These are phyloP conservation scores for Botrytis pseudocinerea DNA, from an alignment of 2,329 filamentous ascomycete genomes.

Conservation along the genomic window DNA sequence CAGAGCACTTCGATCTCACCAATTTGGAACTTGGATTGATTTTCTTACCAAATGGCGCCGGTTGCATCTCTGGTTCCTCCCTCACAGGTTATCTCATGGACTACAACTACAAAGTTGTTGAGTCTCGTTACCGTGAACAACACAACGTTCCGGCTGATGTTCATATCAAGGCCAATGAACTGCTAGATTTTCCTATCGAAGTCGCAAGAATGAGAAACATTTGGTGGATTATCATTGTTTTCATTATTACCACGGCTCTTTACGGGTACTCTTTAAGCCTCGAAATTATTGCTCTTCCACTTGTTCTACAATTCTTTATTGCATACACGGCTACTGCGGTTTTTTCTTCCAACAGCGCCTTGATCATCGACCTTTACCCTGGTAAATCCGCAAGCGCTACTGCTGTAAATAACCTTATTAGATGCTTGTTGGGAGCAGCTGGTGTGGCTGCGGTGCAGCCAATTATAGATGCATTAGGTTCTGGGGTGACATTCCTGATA, in stretches of 20 bases:
- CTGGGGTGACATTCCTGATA: conserved; percentile 16
- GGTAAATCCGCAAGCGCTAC: conserved; percentile 22
- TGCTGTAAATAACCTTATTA: conserved; percentile 26
- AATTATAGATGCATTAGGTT: conserved; percentile 16
- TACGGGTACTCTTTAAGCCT: conserved; percentile 26
- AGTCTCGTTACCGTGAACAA: conserved; percentile 28
- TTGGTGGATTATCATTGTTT: conserved; percentile 44
- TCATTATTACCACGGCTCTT: conserved; percentile 44
- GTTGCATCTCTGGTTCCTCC: conserved; percentile 42
- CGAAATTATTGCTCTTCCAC: conserved; percentile 21
- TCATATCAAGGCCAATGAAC: conserved; percentile 35
- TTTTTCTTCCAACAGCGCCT: conserved; percentile 24
- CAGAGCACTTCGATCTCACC: conserved; percentile 44
- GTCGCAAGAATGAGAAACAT: conserved; percentile 40
- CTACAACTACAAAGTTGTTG: conserved; percentile 42
- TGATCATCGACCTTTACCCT: conserved; percentile 29
- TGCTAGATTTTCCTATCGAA: conserved; percentile 47
- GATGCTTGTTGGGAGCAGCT: conserved; percentile 25
- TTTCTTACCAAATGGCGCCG: conserved; percentile 19
- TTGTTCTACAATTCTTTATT: conserved; percentile 31
- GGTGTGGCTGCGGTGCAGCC: conserved; percentile 18
- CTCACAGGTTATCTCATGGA: conserved; percentile 46
- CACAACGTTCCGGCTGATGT: conserved; percentile 39
- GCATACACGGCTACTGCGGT: conserved; percentile 38
- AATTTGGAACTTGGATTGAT: conserved; percentile 43